Conservation (phyloP, 768 basidiomycete species). For the Lactarius sanguifluus region DNA sequence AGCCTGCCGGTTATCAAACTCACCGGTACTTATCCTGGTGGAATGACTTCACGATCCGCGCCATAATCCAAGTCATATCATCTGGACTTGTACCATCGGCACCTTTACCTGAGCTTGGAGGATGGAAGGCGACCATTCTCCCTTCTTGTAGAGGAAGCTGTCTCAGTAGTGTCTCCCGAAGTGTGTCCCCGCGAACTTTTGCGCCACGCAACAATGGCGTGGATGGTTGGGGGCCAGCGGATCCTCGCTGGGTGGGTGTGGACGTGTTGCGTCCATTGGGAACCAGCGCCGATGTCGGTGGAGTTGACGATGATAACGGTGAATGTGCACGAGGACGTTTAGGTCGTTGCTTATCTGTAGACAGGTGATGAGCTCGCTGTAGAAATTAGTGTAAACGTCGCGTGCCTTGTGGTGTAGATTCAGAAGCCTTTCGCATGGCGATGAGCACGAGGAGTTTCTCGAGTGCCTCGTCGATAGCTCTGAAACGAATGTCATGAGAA, state of each 20-base stretch:
- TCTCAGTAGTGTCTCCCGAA: conserved; percentile 52
- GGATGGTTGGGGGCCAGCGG: conserved; percentile 54
- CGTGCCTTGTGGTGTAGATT: conserved; percentile 48
- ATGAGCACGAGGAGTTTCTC: conserved; percentile 70
- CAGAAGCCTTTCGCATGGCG: conserved; percentile 70
- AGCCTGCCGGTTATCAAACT: conserved; percentile 21
- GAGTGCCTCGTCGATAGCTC: conserved; percentile 69
- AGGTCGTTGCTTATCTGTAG: conserved; percentile 50
- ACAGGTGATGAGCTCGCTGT: background rate
- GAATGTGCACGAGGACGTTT: conserved; percentile 75
- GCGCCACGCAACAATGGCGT: conserved; percentile 62
- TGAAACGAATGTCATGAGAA: conserved; percentile 35
- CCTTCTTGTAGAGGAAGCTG: conserved; percentile 71
- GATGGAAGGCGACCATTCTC: conserved; percentile 81
- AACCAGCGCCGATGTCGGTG: conserved; percentile 33
- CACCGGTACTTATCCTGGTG: conserved; percentile 72
- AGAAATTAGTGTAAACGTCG: conserved; percentile 9
- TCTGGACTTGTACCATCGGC: conserved; percentile 52
- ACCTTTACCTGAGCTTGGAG: conserved; percentile 49
- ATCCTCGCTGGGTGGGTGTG: conserved; percentile 56
- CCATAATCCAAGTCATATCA: conserved; percentile 72
- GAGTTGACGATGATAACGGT: conserved; percentile 54
- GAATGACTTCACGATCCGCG: conserved; percentile 68
- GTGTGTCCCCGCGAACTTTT: conserved; percentile 62
- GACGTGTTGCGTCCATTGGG: conserved; percentile 48